Evolutionary conservation across 1,139 yeast genomes (phyloP), one percentile per base, ranked within the genome.

Genomic region (Kurtzmaniella quercitrusa): DNA sequence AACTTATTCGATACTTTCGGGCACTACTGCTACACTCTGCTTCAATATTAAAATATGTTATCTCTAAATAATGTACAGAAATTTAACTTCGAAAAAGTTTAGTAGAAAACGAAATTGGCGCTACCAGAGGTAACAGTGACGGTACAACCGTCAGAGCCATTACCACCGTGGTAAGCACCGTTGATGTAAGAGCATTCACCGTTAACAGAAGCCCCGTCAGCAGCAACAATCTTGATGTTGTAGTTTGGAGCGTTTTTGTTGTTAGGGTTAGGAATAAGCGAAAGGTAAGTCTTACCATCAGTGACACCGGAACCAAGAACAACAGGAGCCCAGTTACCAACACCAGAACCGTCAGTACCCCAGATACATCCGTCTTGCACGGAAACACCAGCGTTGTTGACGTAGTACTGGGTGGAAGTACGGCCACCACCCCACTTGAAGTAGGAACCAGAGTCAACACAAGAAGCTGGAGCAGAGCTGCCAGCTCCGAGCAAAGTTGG

Each of bases 321-420:
- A 56, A 85, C 75, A 58, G 91, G 91, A 46, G 91, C 89, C 90
- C 91, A 85, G 79, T 85, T 85, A 72, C 93, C 93, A 50, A 81
- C 69, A 55, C 79, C 82, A 39, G 82, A 70, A 46, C 85, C 83
- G 3, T 67, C 53, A 49, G 73, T 63, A 65, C 91, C 88, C 93
- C 93, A 85, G 54, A 81, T 61, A 74, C 93, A 85, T 50, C 91
- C 93, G 50, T 83, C 82, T 60, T 79, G 77, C 60, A 75, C 73
- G 38, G 82, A 74, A 50, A 83, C 83, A 73, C 93, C 93, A 46
- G 91, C 91, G 58, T 85, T 75, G 76, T 85, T 85, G 45, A 85
- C 91, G 65, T 85, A 85, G 71, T 80, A 85, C 70, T 85, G 93
- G 52, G 90, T 78, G 44, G 91, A 83, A 39, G 91, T 84, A 55